phyloP scores from a whole-genome alignment of 495 filamentous ascomycete species.

The Penicillium ucsense region DNA sequence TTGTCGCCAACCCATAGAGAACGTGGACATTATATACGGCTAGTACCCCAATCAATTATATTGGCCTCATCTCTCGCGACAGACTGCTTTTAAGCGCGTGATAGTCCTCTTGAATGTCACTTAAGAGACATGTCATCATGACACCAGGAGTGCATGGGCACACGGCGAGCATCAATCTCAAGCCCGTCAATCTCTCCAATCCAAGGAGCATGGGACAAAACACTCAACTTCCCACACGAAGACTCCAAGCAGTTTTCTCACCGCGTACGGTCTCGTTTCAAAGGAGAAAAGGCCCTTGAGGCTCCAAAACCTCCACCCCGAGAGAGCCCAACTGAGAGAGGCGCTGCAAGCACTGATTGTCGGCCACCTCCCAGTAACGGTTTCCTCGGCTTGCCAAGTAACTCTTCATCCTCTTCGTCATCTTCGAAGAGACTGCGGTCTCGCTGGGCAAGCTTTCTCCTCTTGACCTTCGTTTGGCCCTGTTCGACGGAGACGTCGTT shows the following conservation, averaged over 20 bases:
- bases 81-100: too few species aligned
- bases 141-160: too few species aligned
- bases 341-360: conserved; percentile 7
- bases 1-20: too few species aligned
- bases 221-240: too few species aligned
- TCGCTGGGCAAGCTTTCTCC: conserved; percentile 56
- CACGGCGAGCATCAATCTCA: too few species aligned
- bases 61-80: too few species aligned
- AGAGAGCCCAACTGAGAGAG: conserved; percentile 10
- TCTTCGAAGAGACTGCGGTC: conserved; percentile 68
- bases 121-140: too few species aligned
- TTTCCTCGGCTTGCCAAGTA: conserved; percentile 25
- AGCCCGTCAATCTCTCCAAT: too few species aligned
- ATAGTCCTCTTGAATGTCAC: too few species aligned
- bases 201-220: too few species aligned
- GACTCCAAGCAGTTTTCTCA: not conserved
- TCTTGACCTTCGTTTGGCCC: conserved; percentile 54
- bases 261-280: conserved; percentile 68
- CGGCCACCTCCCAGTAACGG: conserved; percentile 15
- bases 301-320: conserved; percentile 18
- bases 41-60: too few species aligned
- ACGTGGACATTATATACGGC: too few species aligned
- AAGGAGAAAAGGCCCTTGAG: conserved; percentile 57
- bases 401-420: conserved; percentile 48
- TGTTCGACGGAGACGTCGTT: conserved; percentile 14